Evolutionary conservation across 2,329 filamentous ascomycete genomes (phyloP).

Genomic region (Aquanectria penicillioides): DNA sequence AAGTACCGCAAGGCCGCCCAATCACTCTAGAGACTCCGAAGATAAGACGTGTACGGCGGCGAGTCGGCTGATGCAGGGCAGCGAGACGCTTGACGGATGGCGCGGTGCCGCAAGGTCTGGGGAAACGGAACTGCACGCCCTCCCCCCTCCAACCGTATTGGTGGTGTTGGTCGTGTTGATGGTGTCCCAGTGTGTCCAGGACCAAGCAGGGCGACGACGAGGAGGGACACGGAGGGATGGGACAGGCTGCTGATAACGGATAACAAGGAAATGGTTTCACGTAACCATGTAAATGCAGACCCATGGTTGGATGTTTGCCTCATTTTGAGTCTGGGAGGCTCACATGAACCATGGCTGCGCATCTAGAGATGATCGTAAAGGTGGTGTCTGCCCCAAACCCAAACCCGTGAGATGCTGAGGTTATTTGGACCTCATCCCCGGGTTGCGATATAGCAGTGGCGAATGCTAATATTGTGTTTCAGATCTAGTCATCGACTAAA

Average conservation of each 20-base stretch:
- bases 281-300: constrained; percentile 14
- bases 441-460: background rate
- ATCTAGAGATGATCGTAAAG: constrained; percentile 4
- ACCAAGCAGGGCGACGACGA: background rate
- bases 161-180: too few species aligned
- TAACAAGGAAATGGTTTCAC: constrained; percentile 15
- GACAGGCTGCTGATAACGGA: constrained; percentile 12
- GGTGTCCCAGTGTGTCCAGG: too few species aligned
- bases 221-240: background rate
- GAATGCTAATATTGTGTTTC: background rate
- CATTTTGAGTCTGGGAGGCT: constrained; percentile 7
- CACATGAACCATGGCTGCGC: constrained; percentile 8
- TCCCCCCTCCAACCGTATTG: background rate
- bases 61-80: constrained; percentile 25
- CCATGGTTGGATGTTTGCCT: constrained; percentile 6
- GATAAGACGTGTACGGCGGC: constrained; percentile 33
- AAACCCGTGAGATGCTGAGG: constrained; percentile 3
- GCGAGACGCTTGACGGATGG: constrained; percentile 7
- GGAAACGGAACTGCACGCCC: constrained; percentile 28
- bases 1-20: constrained; percentile 24
- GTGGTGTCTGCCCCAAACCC: background rate
- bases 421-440: constrained; percentile 13
- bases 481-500: background rate
- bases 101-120: constrained; percentile 18
- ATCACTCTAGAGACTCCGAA: constrained; percentile 20